A percentile compares a stretch with the other conserved stretches of the same genome.
These are phyloP conservation scores for Penicillium fuscoglaucum DNA, from an alignment of 2,329 filamentous ascomycete genomes.

Conservation along the genomic window DNA sequence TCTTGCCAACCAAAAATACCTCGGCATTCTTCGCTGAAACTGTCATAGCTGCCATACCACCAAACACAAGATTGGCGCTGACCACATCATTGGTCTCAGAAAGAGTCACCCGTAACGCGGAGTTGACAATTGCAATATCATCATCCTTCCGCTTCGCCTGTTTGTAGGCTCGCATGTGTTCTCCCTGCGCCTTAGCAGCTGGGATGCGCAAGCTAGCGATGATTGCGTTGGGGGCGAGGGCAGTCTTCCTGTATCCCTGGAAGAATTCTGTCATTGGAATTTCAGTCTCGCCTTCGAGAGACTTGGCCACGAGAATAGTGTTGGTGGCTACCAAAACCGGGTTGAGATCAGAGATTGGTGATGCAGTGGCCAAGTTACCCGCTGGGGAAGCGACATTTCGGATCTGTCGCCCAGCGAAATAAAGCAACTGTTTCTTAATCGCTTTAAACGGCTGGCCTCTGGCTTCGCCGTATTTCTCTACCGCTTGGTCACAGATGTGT, in stretches of 20 bases:
- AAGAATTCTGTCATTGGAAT: conserved; percentile 95
- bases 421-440: conserved; percentile 89
- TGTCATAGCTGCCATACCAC: conserved; percentile 91
- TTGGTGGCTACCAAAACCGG: conserved; percentile 89
- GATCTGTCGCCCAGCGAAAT: conserved; percentile 93
- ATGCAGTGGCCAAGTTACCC: conserved; percentile 90
- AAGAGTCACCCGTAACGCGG: conserved; percentile 74
- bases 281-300: conserved; percentile 68
- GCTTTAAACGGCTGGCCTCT: conserved; percentile 81
- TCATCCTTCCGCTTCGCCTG: conserved; percentile 97
- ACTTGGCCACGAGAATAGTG: conserved; percentile 77
- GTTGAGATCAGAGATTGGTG: conserved; percentile 94
- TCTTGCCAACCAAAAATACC: conserved; percentile 72
- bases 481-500: conserved; percentile 74
- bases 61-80: conserved; percentile 80
- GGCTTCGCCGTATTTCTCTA: conserved; percentile 71
- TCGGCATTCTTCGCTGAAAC: conserved; percentile 80
- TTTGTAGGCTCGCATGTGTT: conserved; percentile 89
- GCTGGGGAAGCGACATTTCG: conserved; percentile 96
- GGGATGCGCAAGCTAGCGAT: conserved; percentile 88
- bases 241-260: conserved; percentile 83
- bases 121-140: conserved; percentile 96
- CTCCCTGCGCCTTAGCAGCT: conserved; percentile 68
- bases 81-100: conserved; percentile 68
- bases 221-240: conserved; percentile 75